Conservation (phyloP, 1,284 basidiomycete genomes). For the Lignosus rhinocerotis region DNA sequence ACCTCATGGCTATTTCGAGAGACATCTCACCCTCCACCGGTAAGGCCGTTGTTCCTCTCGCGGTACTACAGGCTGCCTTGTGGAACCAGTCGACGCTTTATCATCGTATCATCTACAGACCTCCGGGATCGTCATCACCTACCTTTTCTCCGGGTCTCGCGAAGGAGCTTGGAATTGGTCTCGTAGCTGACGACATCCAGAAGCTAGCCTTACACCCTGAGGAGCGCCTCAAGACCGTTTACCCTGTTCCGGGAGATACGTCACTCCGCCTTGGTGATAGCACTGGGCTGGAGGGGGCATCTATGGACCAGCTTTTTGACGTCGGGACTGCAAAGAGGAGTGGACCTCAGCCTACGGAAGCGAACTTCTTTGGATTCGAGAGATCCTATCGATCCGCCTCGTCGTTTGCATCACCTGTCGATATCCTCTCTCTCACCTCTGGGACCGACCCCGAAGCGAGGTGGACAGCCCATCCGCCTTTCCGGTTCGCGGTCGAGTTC, state of each 20-base stretch:
- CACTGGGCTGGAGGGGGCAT: slow-evolving; percentile 51
- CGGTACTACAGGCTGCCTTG: slow-evolving; percentile 72
- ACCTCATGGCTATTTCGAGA: slow-evolving; percentile 70
- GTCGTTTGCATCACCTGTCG: slow-evolving; percentile 41
- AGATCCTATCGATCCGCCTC: slow-evolving; percentile 44
- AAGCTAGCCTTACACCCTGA: slow-evolving; percentile 21
- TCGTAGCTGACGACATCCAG: slow-evolving; percentile 50
- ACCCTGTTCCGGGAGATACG: slow-evolving; percentile 74
- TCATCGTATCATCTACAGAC: slow-evolving; percentile 52
- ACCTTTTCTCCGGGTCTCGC: slow-evolving; percentile 45
- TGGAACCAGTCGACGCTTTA: slow-evolving; percentile 73
- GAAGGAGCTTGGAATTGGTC: slow-evolving; percentile 62
- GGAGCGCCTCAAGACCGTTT: slow-evolving; percentile 48
- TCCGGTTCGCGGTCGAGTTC: slow-evolving; percentile 86
- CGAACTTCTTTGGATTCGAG: slow-evolving; percentile 67
- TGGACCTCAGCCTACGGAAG: slow-evolving; percentile 41
- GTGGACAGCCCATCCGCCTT: slow-evolving; percentile 73
- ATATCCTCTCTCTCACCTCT: slow-evolving; percentile 7
- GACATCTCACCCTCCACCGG: slow-evolving; percentile 74
- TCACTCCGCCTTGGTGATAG: slow-evolving; percentile 82
- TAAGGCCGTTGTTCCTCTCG: slow-evolving; percentile 67
- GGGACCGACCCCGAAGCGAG: slow-evolving; percentile 35
- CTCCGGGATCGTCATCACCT: slow-evolving; percentile 34
- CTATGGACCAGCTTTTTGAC: slow-evolving; percentile 56
- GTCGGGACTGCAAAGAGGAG: slow-evolving; percentile 27